phyloP scores from a whole-genome alignment of 2,329 filamentous ascomycete genomes.

The Sporothrix euskadiensis region DNA sequence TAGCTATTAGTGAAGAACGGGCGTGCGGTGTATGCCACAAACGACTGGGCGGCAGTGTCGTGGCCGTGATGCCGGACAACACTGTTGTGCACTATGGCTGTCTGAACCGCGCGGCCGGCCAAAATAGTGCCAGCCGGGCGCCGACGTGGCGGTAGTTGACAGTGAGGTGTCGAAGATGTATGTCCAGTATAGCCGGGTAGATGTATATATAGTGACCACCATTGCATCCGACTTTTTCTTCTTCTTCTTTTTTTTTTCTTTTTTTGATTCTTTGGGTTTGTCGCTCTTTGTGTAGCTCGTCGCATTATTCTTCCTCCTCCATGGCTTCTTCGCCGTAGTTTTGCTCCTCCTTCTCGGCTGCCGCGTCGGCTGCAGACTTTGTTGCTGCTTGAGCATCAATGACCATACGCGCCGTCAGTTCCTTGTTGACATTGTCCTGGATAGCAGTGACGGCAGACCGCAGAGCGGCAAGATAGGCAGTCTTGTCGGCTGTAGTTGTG shows the following conservation, averaged over 20 bases:
- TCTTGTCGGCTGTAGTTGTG: constrained; percentile 48
- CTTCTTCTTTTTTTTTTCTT: background rate
- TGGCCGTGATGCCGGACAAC: constrained; percentile 84
- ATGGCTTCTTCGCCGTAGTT: constrained; percentile 83
- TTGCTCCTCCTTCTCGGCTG: constrained; percentile 66
- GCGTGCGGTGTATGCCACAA: constrained; percentile 94
- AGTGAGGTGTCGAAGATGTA: background rate
- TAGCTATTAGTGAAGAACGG: constrained; percentile 82
- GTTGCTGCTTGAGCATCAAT: constrained; percentile 58
- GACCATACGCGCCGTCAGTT: constrained; percentile 73
- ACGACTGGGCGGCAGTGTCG: constrained; percentile 85
- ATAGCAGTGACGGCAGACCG: constrained; percentile 57
- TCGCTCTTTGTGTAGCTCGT: background rate
- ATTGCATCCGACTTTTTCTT: background rate
- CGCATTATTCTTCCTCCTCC: constrained; percentile 59
- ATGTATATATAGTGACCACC: background rate
- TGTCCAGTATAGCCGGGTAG: background rate
- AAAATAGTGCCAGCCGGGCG: constrained; percentile 38
- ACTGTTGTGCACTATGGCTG: constrained; percentile 81
- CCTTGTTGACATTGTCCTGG: constrained; percentile 68
- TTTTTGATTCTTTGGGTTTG: background rate
- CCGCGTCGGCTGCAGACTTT: constrained; percentile 43
- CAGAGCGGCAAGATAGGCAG: constrained; percentile 60
- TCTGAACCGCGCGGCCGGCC: constrained; percentile 52
- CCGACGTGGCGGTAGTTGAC: constrained; percentile 18